These are phyloP conservation scores for Phaeoacremonium minimum DNA, from an alignment of 2,329 filamentous ascomycete genomes.

Conservation along the genomic window DNA sequence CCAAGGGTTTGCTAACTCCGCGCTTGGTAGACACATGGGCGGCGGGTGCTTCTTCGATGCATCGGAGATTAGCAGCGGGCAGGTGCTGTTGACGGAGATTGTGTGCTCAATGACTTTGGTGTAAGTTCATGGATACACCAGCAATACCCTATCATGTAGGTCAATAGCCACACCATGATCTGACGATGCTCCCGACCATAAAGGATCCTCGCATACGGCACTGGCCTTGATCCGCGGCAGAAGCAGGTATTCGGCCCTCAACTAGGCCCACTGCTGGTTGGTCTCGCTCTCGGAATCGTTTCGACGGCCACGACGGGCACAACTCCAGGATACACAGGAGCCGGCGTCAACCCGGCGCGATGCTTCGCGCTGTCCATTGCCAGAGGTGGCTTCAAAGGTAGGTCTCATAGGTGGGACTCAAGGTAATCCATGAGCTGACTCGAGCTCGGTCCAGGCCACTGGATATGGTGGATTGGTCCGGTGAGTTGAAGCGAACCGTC, in stretches of 20 bases:
- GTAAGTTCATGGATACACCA: no score
- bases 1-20: background rate
- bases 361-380: conserved; percentile 39
- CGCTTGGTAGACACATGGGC: conserved; percentile 14
- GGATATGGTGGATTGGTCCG: conserved; percentile 31
- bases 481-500: no score
- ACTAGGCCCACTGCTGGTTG: conserved; percentile 42
- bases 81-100: conserved; percentile 43
- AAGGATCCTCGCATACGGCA: conserved; percentile 43
- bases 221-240: conserved; percentile 49
- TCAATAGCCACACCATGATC: no score
- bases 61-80: conserved; percentile 24
- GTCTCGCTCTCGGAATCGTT: conserved; percentile 29
- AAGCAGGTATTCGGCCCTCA: conserved; percentile 42
- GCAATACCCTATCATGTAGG: no score
- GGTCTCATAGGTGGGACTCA: no score
- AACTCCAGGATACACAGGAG: conserved; percentile 33
- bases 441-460: conserved; percentile 20
- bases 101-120: conserved; percentile 34
- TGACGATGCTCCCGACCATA: no score
- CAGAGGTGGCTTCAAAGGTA: conserved; percentile 14
- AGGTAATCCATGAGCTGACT: conserved; percentile 11
- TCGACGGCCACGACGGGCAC: conserved; percentile 30
- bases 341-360: conserved; percentile 37
- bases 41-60: conserved; percentile 33